Evolutionary conservation across 495 filamentous ascomycete genomes (phyloP).

Genomic region (Xanthoparmelia taractica): DNA sequence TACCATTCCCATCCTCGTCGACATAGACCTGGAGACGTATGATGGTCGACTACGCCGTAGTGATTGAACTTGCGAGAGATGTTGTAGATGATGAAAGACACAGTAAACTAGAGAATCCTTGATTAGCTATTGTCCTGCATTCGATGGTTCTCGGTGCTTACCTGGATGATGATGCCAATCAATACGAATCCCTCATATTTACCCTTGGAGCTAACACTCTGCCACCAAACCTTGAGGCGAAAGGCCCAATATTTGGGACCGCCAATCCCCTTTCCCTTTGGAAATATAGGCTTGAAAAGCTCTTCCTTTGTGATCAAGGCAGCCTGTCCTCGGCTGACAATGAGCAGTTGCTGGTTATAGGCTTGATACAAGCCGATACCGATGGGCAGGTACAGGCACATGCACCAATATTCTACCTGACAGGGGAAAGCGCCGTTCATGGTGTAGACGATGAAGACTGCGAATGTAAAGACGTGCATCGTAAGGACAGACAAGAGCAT

Average conservation of each 20-base stretch:
- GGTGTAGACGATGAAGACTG: slow-evolving; percentile 51
- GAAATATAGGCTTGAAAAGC: slow-evolving; percentile 10
- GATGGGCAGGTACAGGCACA: slow-evolving; percentile 60
- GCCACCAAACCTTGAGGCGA: slow-evolving; percentile 20
- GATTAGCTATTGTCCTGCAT: slow-evolving; percentile 11
- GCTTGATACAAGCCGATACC: slow-evolving; percentile 66
- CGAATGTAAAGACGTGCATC: slow-evolving; percentile 56
- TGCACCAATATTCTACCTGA: slow-evolving; percentile 59
- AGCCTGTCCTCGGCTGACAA: slow-evolving; percentile 48
- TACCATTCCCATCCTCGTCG: slow-evolving; percentile 59
- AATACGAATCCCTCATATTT: slow-evolving; percentile 31
- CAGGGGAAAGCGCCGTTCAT: slow-evolving; percentile 52
- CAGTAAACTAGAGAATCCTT: slow-evolving; percentile 37
- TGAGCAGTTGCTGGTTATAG: slow-evolving; percentile 54
- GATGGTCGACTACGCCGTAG: slow-evolving; percentile 46
- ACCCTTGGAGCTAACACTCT: slow-evolving; percentile 19
- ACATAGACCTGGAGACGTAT: slow-evolving; percentile 38
- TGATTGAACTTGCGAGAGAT: slow-evolving; percentile 59
- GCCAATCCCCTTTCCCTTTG: slow-evolving; percentile 6
- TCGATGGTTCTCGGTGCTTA: slow-evolving; percentile 3
- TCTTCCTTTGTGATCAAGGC: slow-evolving; percentile 26
- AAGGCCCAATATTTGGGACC: slow-evolving; percentile 22
- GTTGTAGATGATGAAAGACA: slow-evolving; percentile 54
- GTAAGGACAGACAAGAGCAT: slow-evolving; percentile 49
- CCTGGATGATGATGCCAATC: slow-evolving; percentile 33